phyloP scores from a whole-genome alignment of 148 eudicot genomes.

The Silene uniflora region DNA sequence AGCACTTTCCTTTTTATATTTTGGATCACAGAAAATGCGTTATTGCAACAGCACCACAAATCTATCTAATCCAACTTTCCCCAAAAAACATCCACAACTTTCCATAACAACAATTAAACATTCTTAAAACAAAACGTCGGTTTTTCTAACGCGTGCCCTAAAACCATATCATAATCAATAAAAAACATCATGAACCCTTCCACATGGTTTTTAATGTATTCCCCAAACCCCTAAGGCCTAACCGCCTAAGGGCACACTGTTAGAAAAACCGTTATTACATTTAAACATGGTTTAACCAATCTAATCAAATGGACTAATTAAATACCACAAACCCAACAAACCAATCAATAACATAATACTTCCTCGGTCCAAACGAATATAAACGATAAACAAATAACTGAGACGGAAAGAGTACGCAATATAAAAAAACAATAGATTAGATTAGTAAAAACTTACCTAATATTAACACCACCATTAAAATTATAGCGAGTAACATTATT shows the following conservation, averaged over 20 bases:
- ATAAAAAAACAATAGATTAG: too few relatives aligned
- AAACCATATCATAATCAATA: too few relatives aligned
- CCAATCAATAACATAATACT: too few relatives aligned
- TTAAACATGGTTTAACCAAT: too few relatives aligned
- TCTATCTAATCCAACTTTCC: not conserved
- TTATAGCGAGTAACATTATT: slow-evolving; percentile 56
- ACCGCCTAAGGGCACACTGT: too few relatives aligned
- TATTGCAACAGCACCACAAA: not conserved
- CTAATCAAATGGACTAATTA: not conserved
- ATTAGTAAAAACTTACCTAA: slow-evolving; percentile 33
- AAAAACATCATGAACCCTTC: too few relatives aligned
- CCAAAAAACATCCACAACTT: not conserved
- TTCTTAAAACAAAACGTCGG: not conserved
- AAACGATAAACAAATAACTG: not conserved
- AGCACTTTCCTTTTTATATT: not conserved
- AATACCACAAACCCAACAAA: not conserved
- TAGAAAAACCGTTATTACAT: too few relatives aligned
- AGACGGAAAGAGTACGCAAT: too few relatives aligned
- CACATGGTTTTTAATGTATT: too few relatives aligned
- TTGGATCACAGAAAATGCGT: not conserved
- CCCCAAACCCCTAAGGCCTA: too few relatives aligned
- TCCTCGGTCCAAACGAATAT: too few relatives aligned
- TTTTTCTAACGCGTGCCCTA: too few relatives aligned
- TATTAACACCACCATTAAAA: slow-evolving; percentile 74
- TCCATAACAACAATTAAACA: not conserved